Conservation (phyloP, 352 stramenopile species). For the Pythium brassicae region DNA sequence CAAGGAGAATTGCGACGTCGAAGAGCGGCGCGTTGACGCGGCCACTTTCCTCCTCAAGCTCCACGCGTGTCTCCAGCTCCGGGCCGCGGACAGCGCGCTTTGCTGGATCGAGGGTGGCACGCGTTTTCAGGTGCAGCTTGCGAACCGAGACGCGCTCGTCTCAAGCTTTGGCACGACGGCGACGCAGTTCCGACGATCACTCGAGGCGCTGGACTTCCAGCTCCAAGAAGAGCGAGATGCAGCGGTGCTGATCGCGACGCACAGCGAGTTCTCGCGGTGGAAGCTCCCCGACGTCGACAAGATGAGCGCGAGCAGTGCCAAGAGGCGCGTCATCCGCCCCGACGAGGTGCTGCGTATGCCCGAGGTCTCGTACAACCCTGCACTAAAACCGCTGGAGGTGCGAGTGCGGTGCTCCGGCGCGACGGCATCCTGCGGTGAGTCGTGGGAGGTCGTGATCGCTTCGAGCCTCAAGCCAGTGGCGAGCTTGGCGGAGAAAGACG, state of each 20-base stretch:
- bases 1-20: no score
- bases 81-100: background rate
- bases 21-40: background rate
- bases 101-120: constrained; percentile 5
- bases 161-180: background rate
- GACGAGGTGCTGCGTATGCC: constrained; percentile 22
- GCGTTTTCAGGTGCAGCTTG: background rate
- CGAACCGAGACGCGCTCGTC: background rate
- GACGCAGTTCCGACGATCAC: constrained; percentile 1
- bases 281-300: background rate
- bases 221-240: background rate
- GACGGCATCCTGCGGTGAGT: constrained; percentile 6
- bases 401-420: constrained; percentile 29
- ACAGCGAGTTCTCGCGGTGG: constrained; percentile 5
- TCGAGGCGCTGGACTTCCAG: constrained; percentile 6
- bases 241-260: background rate
- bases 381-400: constrained; percentile 50
- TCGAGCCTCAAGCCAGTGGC: constrained; percentile 22
- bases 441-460: constrained; percentile 35
- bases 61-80: constrained; percentile 4
- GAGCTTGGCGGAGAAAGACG: constrained; percentile 8
- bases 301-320: background rate
- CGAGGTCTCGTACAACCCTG: constrained; percentile 27
- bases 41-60: constrained; percentile 7
- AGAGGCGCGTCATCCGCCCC: background rate